phyloP scores from a whole-genome alignment of 2,329 filamentous ascomycete species.

The Cladosporium colombiae region DNA sequence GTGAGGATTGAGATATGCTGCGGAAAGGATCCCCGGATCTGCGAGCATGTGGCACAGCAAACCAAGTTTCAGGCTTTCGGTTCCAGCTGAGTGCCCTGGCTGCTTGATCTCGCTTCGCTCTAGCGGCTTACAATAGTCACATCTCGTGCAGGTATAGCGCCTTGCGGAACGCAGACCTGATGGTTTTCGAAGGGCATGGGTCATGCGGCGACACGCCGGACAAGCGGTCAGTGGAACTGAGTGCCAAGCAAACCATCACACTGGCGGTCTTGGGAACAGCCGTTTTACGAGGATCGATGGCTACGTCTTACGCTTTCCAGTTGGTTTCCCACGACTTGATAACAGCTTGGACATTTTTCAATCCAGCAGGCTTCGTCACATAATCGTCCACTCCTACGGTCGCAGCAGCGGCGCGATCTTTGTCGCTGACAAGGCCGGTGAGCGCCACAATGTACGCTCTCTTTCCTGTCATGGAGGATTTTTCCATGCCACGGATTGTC shows the following conservation, averaged over 20 bases:
- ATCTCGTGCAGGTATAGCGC: not conserved
- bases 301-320: not conserved
- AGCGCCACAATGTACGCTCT: conserved; percentile 26
- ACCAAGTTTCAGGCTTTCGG: not conserved
- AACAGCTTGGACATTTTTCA: not conserved
- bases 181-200: not conserved
- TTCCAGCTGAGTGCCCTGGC: not conserved
- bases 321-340: not conserved
- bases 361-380: conserved; percentile 19
- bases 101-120: not conserved
- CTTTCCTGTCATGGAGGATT: not conserved
- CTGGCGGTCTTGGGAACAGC: not conserved
- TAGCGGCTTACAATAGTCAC: not conserved
- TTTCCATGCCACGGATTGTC: not conserved
- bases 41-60: not conserved
- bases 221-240: not conserved
- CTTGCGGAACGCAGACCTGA: not conserved
- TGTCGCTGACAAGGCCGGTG: conserved; percentile 25
- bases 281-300: not conserved
- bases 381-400: conserved; percentile 36
- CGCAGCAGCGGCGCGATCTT: conserved; percentile 31
- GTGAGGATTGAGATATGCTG: not conserved
- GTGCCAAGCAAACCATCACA: no score
- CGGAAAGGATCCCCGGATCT: conserved; percentile 1
- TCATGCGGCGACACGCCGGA: no score